These are phyloP conservation scores for Cyclaneusma minus DNA, from an alignment of 2,329 filamentous ascomycete species.

Conservation along the genomic window DNA sequence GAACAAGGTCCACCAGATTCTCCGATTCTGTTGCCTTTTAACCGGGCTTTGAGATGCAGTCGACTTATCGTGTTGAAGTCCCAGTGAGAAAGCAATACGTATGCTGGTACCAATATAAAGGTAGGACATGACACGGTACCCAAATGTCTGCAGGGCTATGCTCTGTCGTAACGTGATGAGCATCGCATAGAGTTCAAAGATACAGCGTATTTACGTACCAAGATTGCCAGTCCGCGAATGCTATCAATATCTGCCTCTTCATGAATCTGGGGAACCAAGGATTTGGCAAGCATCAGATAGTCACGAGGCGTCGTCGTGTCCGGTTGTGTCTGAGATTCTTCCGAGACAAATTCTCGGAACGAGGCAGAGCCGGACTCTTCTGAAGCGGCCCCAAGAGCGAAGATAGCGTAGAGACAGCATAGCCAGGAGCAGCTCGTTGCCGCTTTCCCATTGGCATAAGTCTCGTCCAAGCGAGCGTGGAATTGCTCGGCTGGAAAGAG, in stretches of 20 bases:
- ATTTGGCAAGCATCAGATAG: slow-evolving; percentile 8
- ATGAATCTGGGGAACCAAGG: slow-evolving; percentile 7
- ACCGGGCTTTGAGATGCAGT: slow-evolving; percentile 7
- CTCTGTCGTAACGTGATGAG: no score
- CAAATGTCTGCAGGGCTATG: slow-evolving; percentile 7
- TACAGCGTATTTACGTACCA: slow-evolving; percentile 2
- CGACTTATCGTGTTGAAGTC: slow-evolving; percentile 9
- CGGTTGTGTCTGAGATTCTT: slow-evolving; percentile 1
- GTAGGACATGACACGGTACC: slow-evolving; percentile 8
- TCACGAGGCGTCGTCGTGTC: slow-evolving; percentile 6
- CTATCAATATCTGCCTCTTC: slow-evolving; percentile 11
- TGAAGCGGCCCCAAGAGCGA: slow-evolving; percentile 7
- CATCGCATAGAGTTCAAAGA: neutral
- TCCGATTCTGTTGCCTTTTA: no score
- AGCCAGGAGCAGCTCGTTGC: slow-evolving; percentile 7
- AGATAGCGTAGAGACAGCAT: slow-evolving; percentile 9
- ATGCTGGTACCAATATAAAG: slow-evolving; percentile 9
- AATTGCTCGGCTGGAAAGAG: slow-evolving; percentile 9
- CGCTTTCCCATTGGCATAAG: slow-evolving; percentile 5
- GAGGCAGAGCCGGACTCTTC: slow-evolving; percentile 3
- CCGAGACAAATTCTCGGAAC: slow-evolving; percentile 1
- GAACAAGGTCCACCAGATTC: no score
- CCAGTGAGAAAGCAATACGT: slow-evolving; percentile 9
- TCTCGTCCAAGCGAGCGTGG: slow-evolving; percentile 7
- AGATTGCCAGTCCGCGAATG: slow-evolving; percentile 8